Percentiles rank a stretch among this genome's conserved stretches.
These are phyloP conservation scores for Yarrowia sp. DNA, from an alignment of 805 yeast species.

Conservation along the genomic window DNA sequence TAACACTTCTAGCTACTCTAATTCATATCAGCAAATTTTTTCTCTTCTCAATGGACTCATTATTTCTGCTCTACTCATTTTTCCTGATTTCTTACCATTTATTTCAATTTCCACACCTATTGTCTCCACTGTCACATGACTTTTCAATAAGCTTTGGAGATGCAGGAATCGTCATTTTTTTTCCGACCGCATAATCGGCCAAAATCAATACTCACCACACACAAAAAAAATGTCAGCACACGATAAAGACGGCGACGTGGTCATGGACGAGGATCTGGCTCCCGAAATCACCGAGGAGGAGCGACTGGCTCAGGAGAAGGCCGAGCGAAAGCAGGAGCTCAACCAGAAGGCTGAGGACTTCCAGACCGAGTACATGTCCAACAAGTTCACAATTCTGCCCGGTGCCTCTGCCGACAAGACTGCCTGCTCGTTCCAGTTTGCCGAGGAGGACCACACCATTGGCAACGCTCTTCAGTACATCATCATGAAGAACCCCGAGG, in stretches of 20 bases:
- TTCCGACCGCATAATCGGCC: conserved; percentile 29
- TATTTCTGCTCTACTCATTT: neutral
- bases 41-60: no score
- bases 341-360: conserved; percentile 38
- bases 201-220: conserved; percentile 19
- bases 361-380: conserved; percentile 38
- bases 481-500: conserved; percentile 97
- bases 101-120: neutral
- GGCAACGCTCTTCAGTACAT: conserved; percentile 94
- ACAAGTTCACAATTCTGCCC: conserved; percentile 57
- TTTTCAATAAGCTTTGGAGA: neutral
- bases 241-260: conserved; percentile 37
- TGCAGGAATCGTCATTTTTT: conserved; percentile 32
- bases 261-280: conserved; percentile 32
- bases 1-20: no score
- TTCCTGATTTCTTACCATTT: neutral
- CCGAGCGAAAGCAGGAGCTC: conserved; percentile 38
- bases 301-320: conserved; percentile 32
- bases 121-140: conserved; percentile 29
- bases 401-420: conserved; percentile 93
- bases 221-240: conserved; percentile 27
- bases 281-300: conserved; percentile 37
- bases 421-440: conserved; percentile 91
- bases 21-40: no score
- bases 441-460: conserved; percentile 94